Base-by-base conservation (phyloP, 495 filamentous ascomycete genomes). In the Penicillium antarcticum region DNA sequence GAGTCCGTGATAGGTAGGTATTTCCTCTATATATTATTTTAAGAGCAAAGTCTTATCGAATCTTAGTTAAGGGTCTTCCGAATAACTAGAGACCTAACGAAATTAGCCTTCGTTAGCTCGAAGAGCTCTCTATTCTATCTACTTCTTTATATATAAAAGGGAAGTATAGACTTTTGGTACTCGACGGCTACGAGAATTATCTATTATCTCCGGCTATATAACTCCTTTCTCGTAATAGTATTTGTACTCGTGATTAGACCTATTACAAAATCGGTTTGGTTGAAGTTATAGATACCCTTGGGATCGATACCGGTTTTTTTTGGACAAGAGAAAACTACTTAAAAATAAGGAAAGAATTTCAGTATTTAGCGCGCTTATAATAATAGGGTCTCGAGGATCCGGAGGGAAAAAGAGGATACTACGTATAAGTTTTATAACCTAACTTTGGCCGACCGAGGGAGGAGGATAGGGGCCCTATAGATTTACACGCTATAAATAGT, bases 401-500 rank as follows among this genome's bases (percentile, higher is more conserved):
- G 14, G n/a, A 31, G 7, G 14, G n/a, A n/a, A n/a, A n/a, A n/a
- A n/a, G n/a, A n/a, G n/a, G n/a, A n/a, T n/a, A 21, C 7, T 1
- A 19, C 33, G 18, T 4, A 33, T 10, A 33, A 34, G 18, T 0
- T 33, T 34, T n/a, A 1, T 21, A 44, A 19, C 17, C 42, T 44
- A 44, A 11, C 18, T 44, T 44, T 44, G 4, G 6, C 13, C 6
- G 6, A 36, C 24, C 40, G 18, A 16, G 32, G 18, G 19, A 37
- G 19, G 26, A 12, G 16, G 29, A 4, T n/a, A n/a, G n/a, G n/a
- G n/a, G n/a, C n/a, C n/a, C n/a, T n/a, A 13, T 47, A 31, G 32
- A 37, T 23, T 55, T 45, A 33, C 59, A 41, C 29, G 43, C 32
- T 40, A 36, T n/a, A 14, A 64, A 61, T 10, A 75, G 58, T 36